Conservation (phyloP, 1,284 basidiomycete genomes). For the Puccinia polysora region DNA sequence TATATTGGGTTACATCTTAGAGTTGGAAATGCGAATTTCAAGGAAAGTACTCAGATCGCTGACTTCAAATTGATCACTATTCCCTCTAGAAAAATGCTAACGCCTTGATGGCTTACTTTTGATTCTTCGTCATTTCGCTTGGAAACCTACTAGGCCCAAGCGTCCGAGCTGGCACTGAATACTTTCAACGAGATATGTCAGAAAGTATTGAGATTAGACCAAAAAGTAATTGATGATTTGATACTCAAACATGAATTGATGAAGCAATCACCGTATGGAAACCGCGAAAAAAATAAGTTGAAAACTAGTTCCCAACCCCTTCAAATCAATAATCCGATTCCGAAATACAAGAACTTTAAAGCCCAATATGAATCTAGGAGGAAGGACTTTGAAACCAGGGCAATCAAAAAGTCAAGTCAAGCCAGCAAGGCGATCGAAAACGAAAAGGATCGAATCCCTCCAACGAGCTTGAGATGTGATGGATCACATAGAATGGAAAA, state of each 20-base stretch:
- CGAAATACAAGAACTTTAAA: not conserved
- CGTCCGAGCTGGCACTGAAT: not conserved
- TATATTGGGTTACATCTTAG: constrained; percentile 67
- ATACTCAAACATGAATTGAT: not conserved
- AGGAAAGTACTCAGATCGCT: constrained; percentile 45
- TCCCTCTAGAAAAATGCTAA: not conserved
- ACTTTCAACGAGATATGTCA: constrained; percentile 12
- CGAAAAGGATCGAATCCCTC: not conserved
- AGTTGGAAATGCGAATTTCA: constrained; percentile 64
- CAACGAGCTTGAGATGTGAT: constrained; percentile 26
- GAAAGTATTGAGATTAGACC: constrained; percentile 12
- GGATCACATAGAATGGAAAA: constrained; percentile 46
- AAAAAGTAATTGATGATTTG: constrained; percentile 3
- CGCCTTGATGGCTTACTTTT: too few relatives aligned
- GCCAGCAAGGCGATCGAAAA: not conserved
- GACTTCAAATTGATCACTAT: not conserved
- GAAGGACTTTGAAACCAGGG: not conserved
- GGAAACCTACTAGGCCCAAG: too few relatives aligned
- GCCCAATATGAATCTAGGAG: not conserved
- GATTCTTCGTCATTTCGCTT: too few relatives aligned
- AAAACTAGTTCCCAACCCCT: not conserved
- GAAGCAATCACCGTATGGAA: not conserved
- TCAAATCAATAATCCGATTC: not conserved
- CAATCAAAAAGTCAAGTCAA: not conserved
- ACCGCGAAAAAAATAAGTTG: not conserved